A percentile compares a stretch with the other conserved stretches of the same genome.
phyloP scores from a whole-genome alignment of 495 filamentous ascomycete genomes.

The Lichenothelia convexa region DNA sequence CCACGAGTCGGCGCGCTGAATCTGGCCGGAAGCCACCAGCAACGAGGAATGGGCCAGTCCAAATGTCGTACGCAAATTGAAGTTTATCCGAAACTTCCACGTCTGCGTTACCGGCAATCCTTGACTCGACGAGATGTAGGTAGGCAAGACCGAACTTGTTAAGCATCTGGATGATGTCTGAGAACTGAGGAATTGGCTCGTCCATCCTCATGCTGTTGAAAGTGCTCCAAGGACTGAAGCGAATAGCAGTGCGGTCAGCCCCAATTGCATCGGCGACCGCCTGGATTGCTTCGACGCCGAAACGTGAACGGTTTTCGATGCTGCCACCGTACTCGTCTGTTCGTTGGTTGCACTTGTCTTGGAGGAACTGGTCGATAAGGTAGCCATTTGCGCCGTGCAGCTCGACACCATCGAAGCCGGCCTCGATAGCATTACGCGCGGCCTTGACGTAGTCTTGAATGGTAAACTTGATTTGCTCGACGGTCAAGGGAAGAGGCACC shows the following conservation, averaged over 20 bases:
- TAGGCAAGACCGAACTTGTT: constrained; percentile 42
- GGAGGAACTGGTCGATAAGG: constrained; percentile 55
- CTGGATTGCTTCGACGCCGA: constrained; percentile 43
- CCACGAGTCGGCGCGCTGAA: constrained; percentile 30
- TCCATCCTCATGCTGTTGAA: constrained; percentile 56
- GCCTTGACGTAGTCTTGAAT: constrained; percentile 40
- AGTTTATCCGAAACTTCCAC: constrained; percentile 27
- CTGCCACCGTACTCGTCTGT: constrained; percentile 54
- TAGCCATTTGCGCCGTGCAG: constrained; percentile 61
- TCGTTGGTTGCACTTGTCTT: constrained; percentile 42
- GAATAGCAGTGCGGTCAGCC: constrained; percentile 39
- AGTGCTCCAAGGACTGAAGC: constrained; percentile 41
- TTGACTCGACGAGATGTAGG: constrained; percentile 43
- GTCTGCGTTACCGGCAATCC: constrained; percentile 29
- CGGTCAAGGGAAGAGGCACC: constrained; percentile 30
- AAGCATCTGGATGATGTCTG: constrained; percentile 33
- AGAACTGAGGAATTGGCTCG: constrained; percentile 45
- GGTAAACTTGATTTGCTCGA: constrained; percentile 37
- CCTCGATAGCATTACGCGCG: constrained; percentile 42
- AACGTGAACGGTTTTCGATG: constrained; percentile 48
- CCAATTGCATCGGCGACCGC: constrained; percentile 49
- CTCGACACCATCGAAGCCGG: constrained; percentile 65
- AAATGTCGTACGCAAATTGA: constrained; percentile 33
- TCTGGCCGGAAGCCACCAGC: constrained; percentile 39
- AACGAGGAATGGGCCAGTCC: constrained; percentile 38